Evolutionary conservation across 805 yeast species (phyloP).

Genomic region (Lipomyces japonicus): DNA sequence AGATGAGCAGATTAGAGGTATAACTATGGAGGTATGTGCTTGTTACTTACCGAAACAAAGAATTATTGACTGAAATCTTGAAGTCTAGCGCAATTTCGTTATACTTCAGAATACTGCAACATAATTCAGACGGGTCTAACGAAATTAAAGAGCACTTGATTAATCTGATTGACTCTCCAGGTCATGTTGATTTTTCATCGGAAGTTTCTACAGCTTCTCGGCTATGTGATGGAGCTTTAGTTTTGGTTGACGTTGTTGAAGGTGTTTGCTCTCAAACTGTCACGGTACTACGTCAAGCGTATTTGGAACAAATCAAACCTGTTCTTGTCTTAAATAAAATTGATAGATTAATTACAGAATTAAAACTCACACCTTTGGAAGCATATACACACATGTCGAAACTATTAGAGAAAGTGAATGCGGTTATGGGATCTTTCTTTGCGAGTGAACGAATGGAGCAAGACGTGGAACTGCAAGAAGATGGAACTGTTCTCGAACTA

Average conservation of each 20-base stretch:
- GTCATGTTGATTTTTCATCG: slow-evolving; percentile 95
- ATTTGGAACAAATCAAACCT: slow-evolving; percentile 89
- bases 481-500: slow-evolving; percentile 60
- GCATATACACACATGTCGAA: slow-evolving; percentile 77
- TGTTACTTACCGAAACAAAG: no score
- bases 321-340: slow-evolving; percentile 84
- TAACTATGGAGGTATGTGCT: slow-evolving; percentile 80
- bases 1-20: slow-evolving; percentile 94
- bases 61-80: no score
- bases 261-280: slow-evolving; percentile 98
- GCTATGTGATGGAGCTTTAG: slow-evolving; percentile 94
- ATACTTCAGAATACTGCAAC: slow-evolving; percentile 61
- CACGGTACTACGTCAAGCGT: slow-evolving; percentile 88
- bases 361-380: slow-evolving; percentile 76
- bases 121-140: slow-evolving; percentile 18
- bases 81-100: slow-evolving; percentile 83
- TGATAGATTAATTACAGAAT: slow-evolving; percentile 78
- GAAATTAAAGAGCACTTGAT: slow-evolving; percentile 70
- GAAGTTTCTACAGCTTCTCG: slow-evolving; percentile 96
- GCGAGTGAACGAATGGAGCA: slow-evolving; percentile 92
- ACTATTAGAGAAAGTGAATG: slow-evolving; percentile 87
- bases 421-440: slow-evolving; percentile 87
- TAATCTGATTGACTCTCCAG: slow-evolving; percentile 95
- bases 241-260: slow-evolving; percentile 92
- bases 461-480: slow-evolving; percentile 42